A percentile compares a stretch with the other conserved stretches of the same genome.
Conservation (phyloP, 306 rosid genomes). For the Hylodesmum podocarpum region DNA sequence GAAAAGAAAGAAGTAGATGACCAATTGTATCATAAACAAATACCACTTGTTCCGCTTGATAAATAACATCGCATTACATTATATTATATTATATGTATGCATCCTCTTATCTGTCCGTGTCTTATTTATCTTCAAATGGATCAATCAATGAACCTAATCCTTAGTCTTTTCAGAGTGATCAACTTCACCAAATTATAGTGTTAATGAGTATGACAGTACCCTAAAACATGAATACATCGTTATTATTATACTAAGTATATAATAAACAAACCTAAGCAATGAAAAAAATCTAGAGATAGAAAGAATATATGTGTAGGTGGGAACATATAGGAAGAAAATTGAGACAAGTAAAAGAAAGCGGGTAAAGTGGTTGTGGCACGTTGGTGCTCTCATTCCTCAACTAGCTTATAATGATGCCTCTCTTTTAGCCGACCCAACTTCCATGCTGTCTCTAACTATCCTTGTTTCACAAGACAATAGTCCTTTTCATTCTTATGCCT, state of each 20-base stretch:
- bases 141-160: conserved; percentile 35
- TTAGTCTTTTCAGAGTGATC: conserved; percentile 34
- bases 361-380: conserved; percentile 46
- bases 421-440: conserved; percentile 85
- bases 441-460: conserved; percentile 61
- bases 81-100: background rate
- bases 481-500: conserved; percentile 44
- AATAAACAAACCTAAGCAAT: background rate
- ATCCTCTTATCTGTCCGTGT: conserved; percentile 21
- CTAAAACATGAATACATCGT: background rate
- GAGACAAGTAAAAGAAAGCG: conserved; percentile 24
- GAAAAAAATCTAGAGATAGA: background rate
- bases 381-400: conserved; percentile 49
- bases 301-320: conserved; percentile 2
- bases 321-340: conserved; percentile 29
- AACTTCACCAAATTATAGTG: conserved; percentile 28
- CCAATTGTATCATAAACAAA: conserved; percentile 22
- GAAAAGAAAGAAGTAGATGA: background rate
- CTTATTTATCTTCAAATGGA: conserved; percentile 10
- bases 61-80: background rate
- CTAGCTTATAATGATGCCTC: conserved; percentile 61
- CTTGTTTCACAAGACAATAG: conserved; percentile 46
- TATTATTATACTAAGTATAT: background rate
- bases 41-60: conserved; percentile 20
- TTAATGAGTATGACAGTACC: conserved; percentile 35